phyloP scores from a whole-genome alignment of 2,329 filamentous ascomycete species.

The Plectosphaerella plurivora region DNA sequence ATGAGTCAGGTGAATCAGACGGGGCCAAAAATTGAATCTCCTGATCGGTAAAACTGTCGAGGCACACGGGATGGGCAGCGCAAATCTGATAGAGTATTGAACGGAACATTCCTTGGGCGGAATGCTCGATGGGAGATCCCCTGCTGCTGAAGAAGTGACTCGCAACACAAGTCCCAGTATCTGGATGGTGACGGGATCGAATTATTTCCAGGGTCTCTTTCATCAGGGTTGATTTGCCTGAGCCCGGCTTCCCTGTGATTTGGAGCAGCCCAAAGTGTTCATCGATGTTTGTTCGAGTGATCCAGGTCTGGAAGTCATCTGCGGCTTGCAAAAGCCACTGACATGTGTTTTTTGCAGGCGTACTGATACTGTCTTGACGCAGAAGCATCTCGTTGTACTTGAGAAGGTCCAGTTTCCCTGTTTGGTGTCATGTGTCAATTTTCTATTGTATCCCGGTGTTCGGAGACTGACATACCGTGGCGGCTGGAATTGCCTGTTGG shows the following conservation, averaged over 20 bases:
- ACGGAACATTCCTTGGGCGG: slow-evolving; percentile 1
- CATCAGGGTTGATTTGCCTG: slow-evolving; percentile 11
- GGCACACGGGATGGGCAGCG: background rate
- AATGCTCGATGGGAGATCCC: slow-evolving; percentile 4
- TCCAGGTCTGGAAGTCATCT: background rate
- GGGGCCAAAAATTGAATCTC: too few relatives aligned
- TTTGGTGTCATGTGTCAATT: background rate
- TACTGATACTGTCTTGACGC: background rate
- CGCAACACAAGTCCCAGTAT: background rate
- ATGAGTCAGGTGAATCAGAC: too few relatives aligned
- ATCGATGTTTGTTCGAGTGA: background rate
- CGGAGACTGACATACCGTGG: too few relatives aligned
- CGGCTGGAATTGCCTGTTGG: too few relatives aligned
- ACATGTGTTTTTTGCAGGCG: background rate
- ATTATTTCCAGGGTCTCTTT: background rate
- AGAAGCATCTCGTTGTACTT: background rate
- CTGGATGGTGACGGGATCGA: background rate
- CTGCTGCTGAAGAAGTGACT: slow-evolving; percentile 9
- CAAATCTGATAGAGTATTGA: slow-evolving; percentile 9
- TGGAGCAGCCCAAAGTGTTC: background rate
- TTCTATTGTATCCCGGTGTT: too few relatives aligned
- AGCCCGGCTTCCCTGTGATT: background rate
- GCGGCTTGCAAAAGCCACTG: background rate
- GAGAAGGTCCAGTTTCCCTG: background rate
- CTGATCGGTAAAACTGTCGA: background rate